Evolutionary conservation across 345 rosid genomes (phyloP), one percentile per base, ranked within the genome.

Genomic region (Citrus inodora): DNA sequence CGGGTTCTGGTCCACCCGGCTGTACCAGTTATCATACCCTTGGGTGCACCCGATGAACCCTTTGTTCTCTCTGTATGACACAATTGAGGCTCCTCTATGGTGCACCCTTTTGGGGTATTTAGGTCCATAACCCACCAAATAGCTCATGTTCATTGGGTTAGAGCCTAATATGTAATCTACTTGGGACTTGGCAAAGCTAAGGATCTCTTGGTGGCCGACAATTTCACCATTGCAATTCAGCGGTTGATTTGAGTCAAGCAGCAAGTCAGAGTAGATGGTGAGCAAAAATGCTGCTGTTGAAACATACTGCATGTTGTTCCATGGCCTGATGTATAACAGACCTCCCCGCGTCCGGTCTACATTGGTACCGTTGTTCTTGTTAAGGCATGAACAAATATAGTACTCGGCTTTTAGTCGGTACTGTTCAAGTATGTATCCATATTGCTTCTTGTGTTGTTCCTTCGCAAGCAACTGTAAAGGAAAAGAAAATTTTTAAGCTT

Each of bases 281-380:
- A 96, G 88, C 72, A 96, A 95, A 82, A 96, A 96, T 0, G 92
- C 78, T 0, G 99, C 90, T 0, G 98, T 86, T 6, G 98, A 89
- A 8, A 92, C 97, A 68, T 96, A 92, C 81, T 96, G 98, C 93
- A 96, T 90, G 81, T 96, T 96, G 92, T 96, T 96, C 99, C 99
- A 96, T 85, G 91, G 88, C 64, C 98, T 87, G 80, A 94, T 76
- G 87, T 87, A 92, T 27, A 96, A 81, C 37, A 96, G 85, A 21
- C 99, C 98, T 9, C 79, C 95, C 1, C 97, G 98, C 35, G 94
- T 94, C 37, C 87, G 87, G 4, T 80, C 83, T 21, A 91, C 90
- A 63, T 92, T 92, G 80, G 83, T 74, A 40, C 71, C 82, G 51
- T 65, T 76, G 89, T 88, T 94, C 78, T 82, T 87, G 93, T 86